Evolutionary conservation across 331 rosid species (phyloP).

Genomic region (Ulmus americana): DNA sequence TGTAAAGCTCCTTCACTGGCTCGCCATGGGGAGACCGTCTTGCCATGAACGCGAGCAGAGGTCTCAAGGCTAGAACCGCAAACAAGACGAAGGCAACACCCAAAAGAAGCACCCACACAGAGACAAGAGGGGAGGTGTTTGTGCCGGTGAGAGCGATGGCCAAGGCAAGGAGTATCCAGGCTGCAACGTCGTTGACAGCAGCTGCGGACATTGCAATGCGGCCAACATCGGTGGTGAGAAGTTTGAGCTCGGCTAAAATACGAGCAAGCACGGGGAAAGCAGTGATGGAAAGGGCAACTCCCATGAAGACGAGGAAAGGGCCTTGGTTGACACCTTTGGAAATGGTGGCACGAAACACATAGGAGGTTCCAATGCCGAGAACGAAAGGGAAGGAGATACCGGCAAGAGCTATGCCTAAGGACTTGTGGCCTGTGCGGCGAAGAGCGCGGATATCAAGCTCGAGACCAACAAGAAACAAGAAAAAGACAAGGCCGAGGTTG

Average conservation of each 20-base stretch:
- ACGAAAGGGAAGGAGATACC: conserved; percentile 77
- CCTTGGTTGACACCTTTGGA: conserved; percentile 49
- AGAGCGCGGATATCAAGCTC: conserved; percentile 69
- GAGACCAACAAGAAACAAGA: conserved; percentile 68
- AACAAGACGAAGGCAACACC: conserved; percentile 53
- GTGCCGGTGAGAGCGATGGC: conserved; percentile 69
- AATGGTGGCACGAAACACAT: conserved; percentile 50
- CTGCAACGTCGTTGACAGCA: conserved; percentile 81
- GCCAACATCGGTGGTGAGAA: conserved; percentile 68
- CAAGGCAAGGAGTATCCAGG: conserved; percentile 87
- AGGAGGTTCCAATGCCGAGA: conserved; percentile 76
- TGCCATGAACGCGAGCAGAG: conserved; percentile 62
- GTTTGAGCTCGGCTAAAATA: conserved; percentile 80
- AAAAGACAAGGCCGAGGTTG: conserved; percentile 76
- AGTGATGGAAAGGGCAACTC: conserved; percentile 85
- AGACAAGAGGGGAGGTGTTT: conserved; percentile 47
- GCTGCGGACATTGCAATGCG: conserved; percentile 88
- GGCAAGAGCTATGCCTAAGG: conserved; percentile 61
- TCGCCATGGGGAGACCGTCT: conserved; percentile 63
- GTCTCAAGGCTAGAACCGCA: conserved; percentile 31
- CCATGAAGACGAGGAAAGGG: conserved; percentile 78
- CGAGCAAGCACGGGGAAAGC: conserved; percentile 92
- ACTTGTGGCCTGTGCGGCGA: conserved; percentile 56
- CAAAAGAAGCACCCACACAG: conserved; percentile 75
- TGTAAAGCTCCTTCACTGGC: conserved; percentile 56